A percentile compares a stretch with the other conserved stretches of the same genome.
phyloP scores from a whole-genome alignment of 495 filamentous ascomycete genomes.

The Platismatia glauca region DNA sequence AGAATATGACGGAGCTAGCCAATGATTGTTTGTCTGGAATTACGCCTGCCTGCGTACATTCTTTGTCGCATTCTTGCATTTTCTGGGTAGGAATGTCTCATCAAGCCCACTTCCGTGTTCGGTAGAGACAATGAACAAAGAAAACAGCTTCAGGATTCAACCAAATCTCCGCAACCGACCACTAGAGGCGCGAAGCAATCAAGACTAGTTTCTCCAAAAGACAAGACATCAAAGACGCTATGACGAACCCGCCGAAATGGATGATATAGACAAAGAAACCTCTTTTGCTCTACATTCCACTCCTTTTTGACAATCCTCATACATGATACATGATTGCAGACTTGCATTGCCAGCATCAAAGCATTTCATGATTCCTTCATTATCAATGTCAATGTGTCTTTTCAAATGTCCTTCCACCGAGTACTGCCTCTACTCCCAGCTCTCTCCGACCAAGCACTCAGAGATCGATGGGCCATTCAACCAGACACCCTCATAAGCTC shows the following conservation, averaged over 20 bases:
- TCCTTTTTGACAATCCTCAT: slow-evolving; percentile 19
- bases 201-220: slow-evolving; percentile 5
- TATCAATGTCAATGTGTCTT: slow-evolving; percentile 26
- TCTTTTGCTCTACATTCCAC: slow-evolving; percentile 19
- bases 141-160: slow-evolving; percentile 14
- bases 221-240: slow-evolving; percentile 18
- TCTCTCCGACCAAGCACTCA: slow-evolving; percentile 37
- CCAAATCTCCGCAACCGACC: slow-evolving; percentile 18
- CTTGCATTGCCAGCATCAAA: slow-evolving; percentile 20
- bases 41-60: slow-evolving; percentile 17
- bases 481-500: slow-evolving; percentile 40
- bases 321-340: slow-evolving; percentile 15
- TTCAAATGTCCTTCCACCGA: slow-evolving; percentile 49
- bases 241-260: slow-evolving; percentile 12
- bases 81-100: slow-evolving; percentile 23
- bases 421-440: slow-evolving; percentile 43
- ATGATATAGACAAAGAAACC: slow-evolving; percentile 20
- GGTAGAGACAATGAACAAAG: slow-evolving; percentile 29
- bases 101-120: slow-evolving; percentile 20
- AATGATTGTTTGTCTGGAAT: not conserved
- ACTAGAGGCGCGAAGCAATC: slow-evolving; percentile 14
- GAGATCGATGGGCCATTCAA: slow-evolving; percentile 24
- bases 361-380: slow-evolving; percentile 18
- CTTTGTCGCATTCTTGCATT: slow-evolving; percentile 27
- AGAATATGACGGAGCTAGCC: slow-evolving; percentile 6